A percentile compares a stretch with the other conserved stretches of the same genome.
phyloP scores from a whole-genome alignment of 2,329 filamentous ascomycete genomes.

The Botrytis paeoniae region DNA sequence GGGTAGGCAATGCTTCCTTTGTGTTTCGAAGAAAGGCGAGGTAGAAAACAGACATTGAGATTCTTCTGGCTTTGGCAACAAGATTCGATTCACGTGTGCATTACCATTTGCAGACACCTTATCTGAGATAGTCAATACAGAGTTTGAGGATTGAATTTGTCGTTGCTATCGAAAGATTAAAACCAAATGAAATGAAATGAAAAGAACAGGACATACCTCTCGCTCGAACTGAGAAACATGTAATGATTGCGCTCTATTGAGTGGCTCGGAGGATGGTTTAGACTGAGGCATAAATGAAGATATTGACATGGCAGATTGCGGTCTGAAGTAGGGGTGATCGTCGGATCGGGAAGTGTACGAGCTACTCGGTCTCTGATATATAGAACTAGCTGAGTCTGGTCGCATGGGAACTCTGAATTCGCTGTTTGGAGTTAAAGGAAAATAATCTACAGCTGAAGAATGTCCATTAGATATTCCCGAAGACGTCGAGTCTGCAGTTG shows the following conservation, averaged over 20 bases:
- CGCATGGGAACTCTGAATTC: conserved; percentile 29
- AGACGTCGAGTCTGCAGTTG: background rate
- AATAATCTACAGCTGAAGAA: background rate
- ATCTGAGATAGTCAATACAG: background rate
- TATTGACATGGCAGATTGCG: conserved; percentile 19
- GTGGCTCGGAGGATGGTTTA: background rate
- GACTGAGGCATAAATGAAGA: conserved; percentile 19
- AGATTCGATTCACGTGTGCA: background rate
- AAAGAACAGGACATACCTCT: conserved; percentile 23
- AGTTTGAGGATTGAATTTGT: background rate
- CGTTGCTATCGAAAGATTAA: background rate
- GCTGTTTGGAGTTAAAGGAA: conserved; percentile 8
- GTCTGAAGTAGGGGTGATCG: background rate
- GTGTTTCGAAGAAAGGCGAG: background rate
- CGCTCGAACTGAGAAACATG: conserved; percentile 26
- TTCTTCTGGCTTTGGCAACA: background rate
- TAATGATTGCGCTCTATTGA: conserved; percentile 16
- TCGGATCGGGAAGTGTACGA: background rate
- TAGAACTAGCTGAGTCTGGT: conserved; percentile 21
- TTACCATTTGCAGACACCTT: background rate
- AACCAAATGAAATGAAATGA: background rate
- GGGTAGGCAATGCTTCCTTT: background rate
- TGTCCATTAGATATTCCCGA: background rate
- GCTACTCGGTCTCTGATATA: conserved; percentile 12
- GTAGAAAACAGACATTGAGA: background rate